These are phyloP conservation scores for Pseudocercospora musae DNA, from an alignment of 2,329 filamentous ascomycete genomes.

Conservation along the genomic window DNA sequence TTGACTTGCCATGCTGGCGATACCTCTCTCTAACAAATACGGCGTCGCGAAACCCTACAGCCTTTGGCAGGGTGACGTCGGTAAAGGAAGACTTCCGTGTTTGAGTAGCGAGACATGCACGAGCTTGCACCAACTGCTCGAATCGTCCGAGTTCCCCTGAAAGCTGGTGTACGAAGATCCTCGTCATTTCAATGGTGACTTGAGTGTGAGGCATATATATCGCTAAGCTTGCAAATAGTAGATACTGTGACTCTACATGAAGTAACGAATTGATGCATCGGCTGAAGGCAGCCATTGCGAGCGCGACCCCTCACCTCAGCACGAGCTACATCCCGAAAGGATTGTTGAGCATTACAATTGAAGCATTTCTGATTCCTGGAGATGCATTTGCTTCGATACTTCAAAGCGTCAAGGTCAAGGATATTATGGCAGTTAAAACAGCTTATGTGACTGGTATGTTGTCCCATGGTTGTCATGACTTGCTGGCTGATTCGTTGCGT, in stretches of 20 bases:
- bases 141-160: too few relatives aligned
- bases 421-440: constrained; percentile 7
- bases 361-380: background rate
- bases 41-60: too few relatives aligned
- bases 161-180: too few relatives aligned
- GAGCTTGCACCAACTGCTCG: too few relatives aligned
- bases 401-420: background rate
- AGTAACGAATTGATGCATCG: background rate
- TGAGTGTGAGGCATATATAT: too few relatives aligned
- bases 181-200: too few relatives aligned
- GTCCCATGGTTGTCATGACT: background rate
- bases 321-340: background rate
- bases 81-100: too few relatives aligned
- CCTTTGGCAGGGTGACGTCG: too few relatives aligned
- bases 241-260: background rate
- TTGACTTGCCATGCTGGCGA: too few relatives aligned
- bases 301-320: background rate
- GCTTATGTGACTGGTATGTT: constrained; percentile 16
- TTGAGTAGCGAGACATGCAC: too few relatives aligned
- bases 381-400: background rate
- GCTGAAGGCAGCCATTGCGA: background rate
- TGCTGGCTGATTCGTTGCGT: background rate
- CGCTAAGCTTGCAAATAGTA: background rate
- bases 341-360: background rate
- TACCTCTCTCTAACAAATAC: too few relatives aligned